Evolutionary conservation across 495 filamentous ascomycete species (phyloP).

Genomic region (Antarctomyces pellizariae): DNA sequence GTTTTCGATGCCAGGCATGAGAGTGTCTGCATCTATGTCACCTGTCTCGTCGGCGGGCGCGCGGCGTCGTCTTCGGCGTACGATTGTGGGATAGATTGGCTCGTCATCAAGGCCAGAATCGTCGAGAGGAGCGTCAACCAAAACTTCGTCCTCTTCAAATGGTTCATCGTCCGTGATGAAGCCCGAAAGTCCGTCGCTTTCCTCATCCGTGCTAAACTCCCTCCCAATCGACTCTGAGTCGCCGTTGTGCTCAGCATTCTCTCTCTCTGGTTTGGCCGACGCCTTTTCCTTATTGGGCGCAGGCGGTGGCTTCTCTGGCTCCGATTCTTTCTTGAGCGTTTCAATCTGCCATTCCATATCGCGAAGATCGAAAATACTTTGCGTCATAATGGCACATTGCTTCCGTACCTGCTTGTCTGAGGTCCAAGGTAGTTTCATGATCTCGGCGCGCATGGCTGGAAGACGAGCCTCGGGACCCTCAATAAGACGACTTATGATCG

Average conservation of each 20-base stretch:
- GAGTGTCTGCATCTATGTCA: too few relatives aligned
- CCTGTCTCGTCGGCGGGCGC: too few relatives aligned
- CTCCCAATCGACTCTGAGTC: too few relatives aligned
- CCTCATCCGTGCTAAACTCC: too few relatives aligned
- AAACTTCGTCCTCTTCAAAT: neutral
- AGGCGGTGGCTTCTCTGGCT: conserved; percentile 23
- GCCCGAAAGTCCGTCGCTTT: too few relatives aligned
- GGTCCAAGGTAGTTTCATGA: conserved; percentile 26
- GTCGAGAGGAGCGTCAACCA: conserved; percentile 6
- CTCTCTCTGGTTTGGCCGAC: neutral
- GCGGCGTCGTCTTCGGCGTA: too few relatives aligned
- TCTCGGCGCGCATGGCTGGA: conserved; percentile 21
- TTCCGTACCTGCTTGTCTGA: conserved; percentile 20
- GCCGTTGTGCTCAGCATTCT: too few relatives aligned
- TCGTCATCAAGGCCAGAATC: conserved; percentile 3
- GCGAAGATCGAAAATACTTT: conserved; percentile 33
- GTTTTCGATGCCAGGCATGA: too few relatives aligned
- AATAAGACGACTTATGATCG: too few relatives aligned
- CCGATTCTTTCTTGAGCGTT: conserved; percentile 22
- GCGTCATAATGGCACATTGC: conserved; percentile 33
- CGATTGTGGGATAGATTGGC: too few relatives aligned
- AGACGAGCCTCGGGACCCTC: conserved; percentile 23
- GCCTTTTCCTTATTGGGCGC: conserved; percentile 1
- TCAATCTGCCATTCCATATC: conserved; percentile 27
- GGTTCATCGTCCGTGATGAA: conserved; percentile 16